Base-by-base conservation (phyloP, 2,329 filamentous ascomycete genomes). In the Penicillium corylophilum region DNA sequence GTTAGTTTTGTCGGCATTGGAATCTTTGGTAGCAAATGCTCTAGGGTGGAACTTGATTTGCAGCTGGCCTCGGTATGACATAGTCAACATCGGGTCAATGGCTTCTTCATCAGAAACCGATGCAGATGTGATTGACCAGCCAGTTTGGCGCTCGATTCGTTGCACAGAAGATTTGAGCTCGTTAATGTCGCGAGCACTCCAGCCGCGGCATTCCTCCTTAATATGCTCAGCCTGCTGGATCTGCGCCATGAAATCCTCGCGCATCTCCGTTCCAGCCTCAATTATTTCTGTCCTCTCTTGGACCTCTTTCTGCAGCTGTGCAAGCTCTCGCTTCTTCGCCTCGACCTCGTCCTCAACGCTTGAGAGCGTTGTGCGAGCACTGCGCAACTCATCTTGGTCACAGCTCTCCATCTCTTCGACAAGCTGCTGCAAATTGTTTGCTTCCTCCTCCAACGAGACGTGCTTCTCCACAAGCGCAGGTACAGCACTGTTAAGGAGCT, bases 191-290 rank as follows among this genome's bases (percentile, higher is more conserved):
- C 81, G 85, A 46, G 86, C 83, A 50, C 87, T 93, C 87, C 92
- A 96, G 35, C 93, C 92, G 47, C 92, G 85, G 68, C 88, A 95
- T 64, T 95, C 89, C 68, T 96, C 91, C 55, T 89, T 83, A 23
- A 95, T 79, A 57, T 85, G 86, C 69, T 96, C 91, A 0, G 92
- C 89, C 63, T 90, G 86, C 52, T 84, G 81, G 51, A 95, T 96
- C 43, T 94, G 88, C 24, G 83, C 80, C 26, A 87, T 65, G 59
- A 82, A 90, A 61, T 85, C 80, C 48, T 84, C 73, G 68, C 93
- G 96, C 63, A 84, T 81, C 52, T 85, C 79, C 7, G 80, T 77
- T 41, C 87, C 79, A 1, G 82, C 77, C 53, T 84, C 81, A 16
- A 93, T 83, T 8, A 79, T 77, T 1, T 77, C 71, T 55, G 89